Evolutionary conservation across 2,329 filamentous ascomycete species (phyloP).

Genomic region (Ceratocystis colombiana): DNA sequence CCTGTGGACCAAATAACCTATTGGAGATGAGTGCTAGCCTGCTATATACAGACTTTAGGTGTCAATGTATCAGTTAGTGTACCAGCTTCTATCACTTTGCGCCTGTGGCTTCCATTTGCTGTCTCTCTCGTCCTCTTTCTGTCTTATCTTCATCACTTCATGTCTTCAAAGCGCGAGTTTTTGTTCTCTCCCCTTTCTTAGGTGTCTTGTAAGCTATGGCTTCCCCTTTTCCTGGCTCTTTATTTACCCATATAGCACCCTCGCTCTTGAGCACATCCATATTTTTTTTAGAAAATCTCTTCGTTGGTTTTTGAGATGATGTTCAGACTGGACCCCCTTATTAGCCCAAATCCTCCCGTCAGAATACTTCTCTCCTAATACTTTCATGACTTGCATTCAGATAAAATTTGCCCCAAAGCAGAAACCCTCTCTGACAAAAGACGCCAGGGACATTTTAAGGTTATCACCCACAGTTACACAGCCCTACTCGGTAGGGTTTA

Average conservation of each 20-base stretch:
- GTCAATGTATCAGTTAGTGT: no score
- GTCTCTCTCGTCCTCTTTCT: not conserved
- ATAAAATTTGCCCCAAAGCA: not conserved
- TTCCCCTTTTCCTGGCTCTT: not conserved
- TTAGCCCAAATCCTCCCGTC: not conserved
- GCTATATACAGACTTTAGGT: no score
- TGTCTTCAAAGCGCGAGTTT: not conserved
- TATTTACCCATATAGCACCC: not conserved
- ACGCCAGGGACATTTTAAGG: not conserved
- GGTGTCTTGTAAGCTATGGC: not conserved
- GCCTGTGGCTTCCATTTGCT: not conserved
- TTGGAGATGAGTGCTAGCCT: no score
- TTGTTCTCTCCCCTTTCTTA: not conserved
- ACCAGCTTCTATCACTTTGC: not conserved
- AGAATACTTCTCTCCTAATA: not conserved
- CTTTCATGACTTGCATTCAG: not conserved
- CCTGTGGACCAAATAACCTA: not conserved
- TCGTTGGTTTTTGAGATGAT: not conserved
- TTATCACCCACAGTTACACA: not conserved
- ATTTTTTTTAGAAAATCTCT: not conserved
- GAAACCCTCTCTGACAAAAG: not conserved
- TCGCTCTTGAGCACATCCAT: not conserved
- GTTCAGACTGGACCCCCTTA: conserved; percentile 13
- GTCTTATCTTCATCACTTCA: not conserved
- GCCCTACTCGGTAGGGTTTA: not conserved